Percentiles rank a stretch among this genome's conserved stretches.
Conservation (phyloP, 73 alveolate species). For the Tetrahymena borealis region DNA sequence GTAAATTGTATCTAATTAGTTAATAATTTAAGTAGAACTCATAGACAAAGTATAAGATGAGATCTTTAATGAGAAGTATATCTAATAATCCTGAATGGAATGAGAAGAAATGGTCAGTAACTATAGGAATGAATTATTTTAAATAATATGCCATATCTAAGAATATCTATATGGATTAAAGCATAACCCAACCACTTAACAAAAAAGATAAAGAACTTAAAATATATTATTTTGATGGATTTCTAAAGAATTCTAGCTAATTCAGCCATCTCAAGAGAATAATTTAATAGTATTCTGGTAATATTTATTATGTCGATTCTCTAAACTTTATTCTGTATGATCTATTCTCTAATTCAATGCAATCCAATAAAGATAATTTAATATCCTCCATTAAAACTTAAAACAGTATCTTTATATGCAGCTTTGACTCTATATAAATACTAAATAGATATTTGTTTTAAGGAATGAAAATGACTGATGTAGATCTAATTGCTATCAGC, state of each 20-base stretch:
- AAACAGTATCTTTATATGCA: not conserved
- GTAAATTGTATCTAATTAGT: too few species aligned
- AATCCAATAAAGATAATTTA: not conserved
- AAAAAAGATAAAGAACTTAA: not conserved
- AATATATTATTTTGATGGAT: not conserved
- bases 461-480: not conserved
- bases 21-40: not conserved
- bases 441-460: not conserved
- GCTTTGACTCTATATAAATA: not conserved
- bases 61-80: not conserved
- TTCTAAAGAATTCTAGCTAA: not conserved
- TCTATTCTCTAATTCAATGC: not conserved
- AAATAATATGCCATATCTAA: not conserved
- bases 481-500: not conserved
- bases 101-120: not conserved
- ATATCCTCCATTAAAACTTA: not conserved
- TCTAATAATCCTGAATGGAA: not conserved
- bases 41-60: not conserved
- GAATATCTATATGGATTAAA: not conserved
- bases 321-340: not conserved
- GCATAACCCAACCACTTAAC: not conserved
- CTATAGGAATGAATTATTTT: not conserved
- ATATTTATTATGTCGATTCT: not conserved
- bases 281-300: not conserved
- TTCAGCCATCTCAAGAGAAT: not conserved